Evolutionary conservation across 31 red algal genomes (phyloP).

Genomic region (Asparagopsis taxiformis): DNA sequence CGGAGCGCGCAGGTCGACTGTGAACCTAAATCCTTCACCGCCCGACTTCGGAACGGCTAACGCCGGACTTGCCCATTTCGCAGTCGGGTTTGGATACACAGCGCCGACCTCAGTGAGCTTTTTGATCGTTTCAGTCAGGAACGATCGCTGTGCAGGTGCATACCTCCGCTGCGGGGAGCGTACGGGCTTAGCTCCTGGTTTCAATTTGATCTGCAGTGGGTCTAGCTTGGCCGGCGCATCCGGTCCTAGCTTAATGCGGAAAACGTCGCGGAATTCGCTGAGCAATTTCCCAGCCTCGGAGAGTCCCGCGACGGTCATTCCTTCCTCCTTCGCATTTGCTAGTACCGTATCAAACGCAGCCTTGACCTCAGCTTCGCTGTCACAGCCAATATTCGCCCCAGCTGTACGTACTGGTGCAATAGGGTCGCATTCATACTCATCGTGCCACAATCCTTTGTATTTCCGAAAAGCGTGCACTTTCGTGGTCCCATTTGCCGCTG

Average conservation of each 20-base stretch:
- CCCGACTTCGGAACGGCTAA: constrained; percentile 27
- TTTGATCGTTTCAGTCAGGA: background rate
- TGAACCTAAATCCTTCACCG: constrained; percentile 11
- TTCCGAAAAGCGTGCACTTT: background rate
- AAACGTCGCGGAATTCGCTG: constrained; percentile 1
- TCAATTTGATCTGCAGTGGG: background rate
- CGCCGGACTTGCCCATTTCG: constrained; percentile 15
- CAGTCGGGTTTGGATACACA: constrained; percentile 4
- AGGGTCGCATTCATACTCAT: background rate
- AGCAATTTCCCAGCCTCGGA: background rate
- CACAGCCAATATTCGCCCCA: background rate
- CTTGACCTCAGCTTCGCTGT: background rate
- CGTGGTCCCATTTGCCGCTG: background rate
- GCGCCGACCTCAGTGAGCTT: background rate
- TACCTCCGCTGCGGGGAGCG: background rate
- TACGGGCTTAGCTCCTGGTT: background rate
- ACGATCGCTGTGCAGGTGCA: background rate
- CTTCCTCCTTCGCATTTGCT: background rate
- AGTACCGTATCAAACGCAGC: background rate
- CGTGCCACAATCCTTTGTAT: background rate
- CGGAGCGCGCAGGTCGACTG: constrained; percentile 16
- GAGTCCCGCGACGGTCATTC: background rate
- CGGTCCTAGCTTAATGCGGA: constrained; percentile 18
- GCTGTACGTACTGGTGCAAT: background rate
- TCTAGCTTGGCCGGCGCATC: constrained; percentile 6